Conservation (phyloP, 192 early-diverging fungal species). For the Funneliformis geosporum region DNA sequence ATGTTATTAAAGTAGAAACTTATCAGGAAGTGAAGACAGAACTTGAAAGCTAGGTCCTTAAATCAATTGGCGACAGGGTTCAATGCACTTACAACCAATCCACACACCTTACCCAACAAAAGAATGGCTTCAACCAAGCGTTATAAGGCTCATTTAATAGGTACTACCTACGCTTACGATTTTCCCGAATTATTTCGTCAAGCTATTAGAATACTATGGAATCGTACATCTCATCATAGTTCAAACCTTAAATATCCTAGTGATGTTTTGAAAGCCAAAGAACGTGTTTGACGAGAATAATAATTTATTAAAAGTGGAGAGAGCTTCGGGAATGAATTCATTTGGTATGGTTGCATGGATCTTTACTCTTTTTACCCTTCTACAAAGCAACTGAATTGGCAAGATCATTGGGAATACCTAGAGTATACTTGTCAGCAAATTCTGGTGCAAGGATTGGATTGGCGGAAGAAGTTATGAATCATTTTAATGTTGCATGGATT, state of each 20-base stretch:
- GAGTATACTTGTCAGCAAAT: constrained; percentile 96
- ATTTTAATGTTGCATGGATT: constrained; percentile 89
- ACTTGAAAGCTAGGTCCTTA: constrained; percentile 80
- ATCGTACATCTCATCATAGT: constrained; percentile 48
- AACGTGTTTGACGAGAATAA: constrained; percentile 86
- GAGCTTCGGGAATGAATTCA: constrained; percentile 86
- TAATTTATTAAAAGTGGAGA: constrained; percentile 72
- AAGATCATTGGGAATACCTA: constrained; percentile 80
- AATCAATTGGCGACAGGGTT: constrained; percentile 80
- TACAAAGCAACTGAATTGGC: constrained; percentile 91
- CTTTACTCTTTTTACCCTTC: constrained; percentile 88
- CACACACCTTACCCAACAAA: too few species aligned
- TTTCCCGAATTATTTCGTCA: too few species aligned
- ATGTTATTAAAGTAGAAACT: constrained; percentile 86
- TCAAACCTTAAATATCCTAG: constrained; percentile 54
- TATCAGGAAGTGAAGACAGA: constrained; percentile 90
- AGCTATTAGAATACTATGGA: too few species aligned
- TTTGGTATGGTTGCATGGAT: constrained; percentile 98
- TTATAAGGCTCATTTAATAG: too few species aligned
- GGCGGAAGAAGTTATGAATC: constrained; percentile 85
- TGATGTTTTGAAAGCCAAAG: constrained; percentile 74
- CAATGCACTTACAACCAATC: constrained; percentile 81
- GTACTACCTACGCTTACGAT: too few species aligned
- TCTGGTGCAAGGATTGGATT: constrained; percentile 98
- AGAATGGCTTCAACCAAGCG: too few species aligned